These are phyloP conservation scores for Termitomyces sp. DNA, from an alignment of 768 basidiomycete genomes.

Conservation along the genomic window DNA sequence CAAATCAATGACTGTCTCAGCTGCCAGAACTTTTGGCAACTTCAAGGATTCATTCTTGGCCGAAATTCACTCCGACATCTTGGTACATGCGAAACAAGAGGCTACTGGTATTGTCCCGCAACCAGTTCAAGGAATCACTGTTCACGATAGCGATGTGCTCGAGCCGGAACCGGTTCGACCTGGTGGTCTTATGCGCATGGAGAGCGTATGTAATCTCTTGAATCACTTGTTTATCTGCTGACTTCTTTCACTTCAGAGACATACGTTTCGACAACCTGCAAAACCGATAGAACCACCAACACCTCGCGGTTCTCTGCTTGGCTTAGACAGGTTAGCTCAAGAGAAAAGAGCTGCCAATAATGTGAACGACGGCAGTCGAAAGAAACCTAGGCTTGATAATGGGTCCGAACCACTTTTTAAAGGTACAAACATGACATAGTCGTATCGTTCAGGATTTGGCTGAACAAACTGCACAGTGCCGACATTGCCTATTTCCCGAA, in stretches of 20 bases:
- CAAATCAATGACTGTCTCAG: slow-evolving; percentile 27
- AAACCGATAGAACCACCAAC: slow-evolving; percentile 73
- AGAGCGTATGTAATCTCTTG: slow-evolving; percentile 41
- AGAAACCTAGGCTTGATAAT: slow-evolving; percentile 62
- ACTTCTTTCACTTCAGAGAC: slow-evolving; percentile 43
- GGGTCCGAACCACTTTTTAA: slow-evolving; percentile 79
- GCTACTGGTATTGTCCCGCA: slow-evolving; percentile 47
- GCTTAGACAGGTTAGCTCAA: slow-evolving; percentile 82
- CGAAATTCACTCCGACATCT: slow-evolving; percentile 77
- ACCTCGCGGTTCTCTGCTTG: slow-evolving; percentile 76
- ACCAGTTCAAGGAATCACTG: slow-evolving; percentile 72
- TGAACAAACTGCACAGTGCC: slow-evolving; percentile 61
- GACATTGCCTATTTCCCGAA: slow-evolving; percentile 54
- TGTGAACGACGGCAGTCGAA: slow-evolving; percentile 51
- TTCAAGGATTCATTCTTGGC: slow-evolving; percentile 76
- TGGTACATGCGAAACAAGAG: slow-evolving; percentile 67
- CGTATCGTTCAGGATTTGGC: background rate
- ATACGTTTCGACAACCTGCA: slow-evolving; percentile 77
- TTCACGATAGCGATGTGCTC: slow-evolving; percentile 78
- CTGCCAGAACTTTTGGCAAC: slow-evolving; percentile 81
- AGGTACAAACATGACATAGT: slow-evolving; percentile 42
- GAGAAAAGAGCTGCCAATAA: slow-evolving; percentile 76
- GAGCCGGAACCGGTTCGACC: slow-evolving; percentile 74
- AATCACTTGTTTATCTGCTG: background rate
- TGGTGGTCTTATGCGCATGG: slow-evolving; percentile 75